Base-by-base conservation (phyloP, 2,329 filamentous ascomycete genomes). In the Trichoderma sp. region DNA sequence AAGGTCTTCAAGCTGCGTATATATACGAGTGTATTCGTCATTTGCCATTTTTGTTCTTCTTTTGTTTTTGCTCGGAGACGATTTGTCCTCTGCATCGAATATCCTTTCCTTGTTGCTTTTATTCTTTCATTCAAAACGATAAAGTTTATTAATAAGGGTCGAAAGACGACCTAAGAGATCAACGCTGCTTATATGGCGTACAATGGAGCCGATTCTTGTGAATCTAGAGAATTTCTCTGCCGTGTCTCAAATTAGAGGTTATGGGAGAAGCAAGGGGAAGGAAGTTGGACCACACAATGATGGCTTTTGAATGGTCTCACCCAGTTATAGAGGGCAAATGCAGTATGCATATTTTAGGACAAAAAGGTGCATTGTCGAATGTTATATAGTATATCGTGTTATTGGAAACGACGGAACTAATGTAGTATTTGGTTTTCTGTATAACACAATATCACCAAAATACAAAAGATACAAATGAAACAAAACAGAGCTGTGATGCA, bases 121-220 rank as follows among this genome's bases (percentile, higher is more conserved):
- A 27, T 10, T 13, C 13, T 43, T 49, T 11, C 10, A 10, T 27
- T 52, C 6, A 31, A 31, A 52, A n/a, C 16, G 29, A 49, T 49
- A 29, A 21, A 31, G 37, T 21, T 43, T 59, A 33, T 16, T 37
- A 52, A 37, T 52, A 14, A 10, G 37, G 16, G 29, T 29, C 27
- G 27, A 56, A 29, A 56, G 29, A 29, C 14, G 53, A 33, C 16
- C 57, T 33, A 29, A 59, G 43, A 58, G 37, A 55, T 37, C 55
- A 58, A 31, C 8, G 29, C 57, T 68, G 56, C 29, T 43, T 55
- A 27, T 57, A 68, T 55, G 65, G 57, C 57, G 56, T 53, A 53
- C 27, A 43, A 19, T 33, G 43, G 65, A 24, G 16, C n/a, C 21
- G 63, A 40, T 67, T 53, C n/a, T 33, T 3, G 29, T 27, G 59